phyloP scores from a whole-genome alignment of 2,329 filamentous ascomycete genomes.

The Penicillium janthinellum region DNA sequence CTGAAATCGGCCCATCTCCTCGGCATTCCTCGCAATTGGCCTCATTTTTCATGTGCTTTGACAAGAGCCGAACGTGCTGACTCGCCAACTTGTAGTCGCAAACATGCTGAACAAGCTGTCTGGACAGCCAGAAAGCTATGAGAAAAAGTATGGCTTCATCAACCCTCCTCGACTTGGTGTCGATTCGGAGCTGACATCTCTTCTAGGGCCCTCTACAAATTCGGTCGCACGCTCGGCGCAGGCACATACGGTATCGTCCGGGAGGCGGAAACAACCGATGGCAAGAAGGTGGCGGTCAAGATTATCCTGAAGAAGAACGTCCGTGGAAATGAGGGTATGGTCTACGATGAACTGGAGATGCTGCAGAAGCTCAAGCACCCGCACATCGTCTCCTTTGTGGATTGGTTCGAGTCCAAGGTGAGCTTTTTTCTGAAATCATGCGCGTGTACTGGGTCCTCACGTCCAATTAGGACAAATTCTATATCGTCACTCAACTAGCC shows the following conservation, averaged over 20 bases:
- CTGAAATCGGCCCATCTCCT: neutral
- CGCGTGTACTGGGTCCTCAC: constrained; percentile 9
- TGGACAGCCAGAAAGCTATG: constrained; percentile 96
- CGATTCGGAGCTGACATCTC: constrained; percentile 7
- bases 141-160: constrained; percentile 75
- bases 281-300: constrained; percentile 87
- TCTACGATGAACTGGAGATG: constrained; percentile 95
- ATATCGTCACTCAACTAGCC: constrained; percentile 95
- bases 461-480: constrained; percentile 84
- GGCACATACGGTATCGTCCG: constrained; percentile 98
- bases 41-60: constrained; percentile 5
- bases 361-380: constrained; percentile 87
- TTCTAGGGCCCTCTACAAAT: constrained; percentile 77
- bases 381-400: constrained; percentile 94
- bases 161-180: neutral
- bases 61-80: constrained; percentile 13
- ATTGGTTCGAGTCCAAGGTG: constrained; percentile 98
- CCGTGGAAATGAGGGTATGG: constrained; percentile 97
- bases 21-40: neutral
- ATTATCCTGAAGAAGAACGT: constrained; percentile 99
- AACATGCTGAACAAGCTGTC: constrained; percentile 95
- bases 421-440: constrained; percentile 29
- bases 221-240: constrained; percentile 90
- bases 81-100: constrained; percentile 60
- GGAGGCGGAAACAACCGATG: constrained; percentile 81